These are phyloP conservation scores for Atkinsonella texensis DNA, from an alignment of 2,329 filamentous ascomycete genomes.

Conservation along the genomic window DNA sequence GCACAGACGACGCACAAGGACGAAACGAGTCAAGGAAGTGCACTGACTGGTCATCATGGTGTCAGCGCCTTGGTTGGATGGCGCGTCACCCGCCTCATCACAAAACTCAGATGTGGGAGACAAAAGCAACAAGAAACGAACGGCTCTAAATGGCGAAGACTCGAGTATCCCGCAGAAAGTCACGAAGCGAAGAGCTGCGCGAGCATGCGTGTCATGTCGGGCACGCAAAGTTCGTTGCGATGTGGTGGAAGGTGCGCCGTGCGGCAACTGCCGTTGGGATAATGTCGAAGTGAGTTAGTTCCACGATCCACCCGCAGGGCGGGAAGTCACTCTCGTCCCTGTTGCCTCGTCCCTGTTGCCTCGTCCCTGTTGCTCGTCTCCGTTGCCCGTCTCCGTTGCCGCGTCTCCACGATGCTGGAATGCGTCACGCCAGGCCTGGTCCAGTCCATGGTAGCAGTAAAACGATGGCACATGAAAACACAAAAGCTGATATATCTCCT, in stretches of 20 bases:
- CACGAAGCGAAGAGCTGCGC: constrained; percentile 74
- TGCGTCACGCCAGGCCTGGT: background rate
- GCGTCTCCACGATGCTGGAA: background rate
- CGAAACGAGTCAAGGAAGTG: background rate
- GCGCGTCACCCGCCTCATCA: constrained; percentile 19
- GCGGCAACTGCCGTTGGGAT: constrained; percentile 76
- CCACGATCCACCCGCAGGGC: background rate
- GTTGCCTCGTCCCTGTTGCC: too few species aligned
- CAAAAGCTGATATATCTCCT: constrained; percentile 4
- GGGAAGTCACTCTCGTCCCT: background rate
- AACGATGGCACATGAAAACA: background rate
- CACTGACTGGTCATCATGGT: constrained; percentile 7
- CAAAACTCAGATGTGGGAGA: constrained; percentile 13
- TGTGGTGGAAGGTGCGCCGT: constrained; percentile 78
- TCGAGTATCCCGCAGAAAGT: constrained; percentile 31
- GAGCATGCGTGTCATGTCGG: constrained; percentile 81
- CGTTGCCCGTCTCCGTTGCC: too few species aligned
- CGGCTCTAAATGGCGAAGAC: constrained; percentile 16
- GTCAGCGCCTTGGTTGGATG: constrained; percentile 14
- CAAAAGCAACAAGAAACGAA: constrained; percentile 21
- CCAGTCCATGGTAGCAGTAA: background rate
- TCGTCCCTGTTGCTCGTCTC: too few species aligned
- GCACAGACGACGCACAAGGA: background rate
- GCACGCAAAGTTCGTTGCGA: constrained; percentile 88
- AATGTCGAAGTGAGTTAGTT: constrained; percentile 45